phyloP scores from a whole-genome alignment of 148 eudicot species.

The Amaranthus palmeri region DNA sequence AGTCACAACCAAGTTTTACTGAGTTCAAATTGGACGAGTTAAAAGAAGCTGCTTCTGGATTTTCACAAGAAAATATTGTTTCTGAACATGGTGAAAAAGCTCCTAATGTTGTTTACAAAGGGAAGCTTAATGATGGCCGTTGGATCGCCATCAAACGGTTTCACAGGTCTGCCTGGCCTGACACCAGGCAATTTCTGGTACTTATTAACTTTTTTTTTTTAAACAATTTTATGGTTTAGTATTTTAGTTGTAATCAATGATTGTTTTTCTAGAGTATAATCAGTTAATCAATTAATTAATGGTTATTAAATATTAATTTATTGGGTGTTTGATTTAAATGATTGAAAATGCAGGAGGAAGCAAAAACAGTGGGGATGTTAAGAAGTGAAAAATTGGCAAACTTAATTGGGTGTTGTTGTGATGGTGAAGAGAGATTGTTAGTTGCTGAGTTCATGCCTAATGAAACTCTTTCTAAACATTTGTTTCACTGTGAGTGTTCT shows the following conservation, averaged over 20 bases:
- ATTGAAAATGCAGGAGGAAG: slow-evolving; percentile 65
- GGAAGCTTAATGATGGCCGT: slow-evolving; percentile 53
- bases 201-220: neutral
- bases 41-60: slow-evolving; percentile 59
- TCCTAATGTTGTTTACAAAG: slow-evolving; percentile 78
- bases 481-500: slow-evolving; percentile 63
- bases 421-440: slow-evolving; percentile 76
- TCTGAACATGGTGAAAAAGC: slow-evolving; percentile 90
- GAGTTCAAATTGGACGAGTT: slow-evolving; percentile 70
- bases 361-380: slow-evolving; percentile 69
- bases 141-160: slow-evolving; percentile 78
- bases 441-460: slow-evolving; percentile 92
- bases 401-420: slow-evolving; percentile 76
- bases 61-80: slow-evolving; percentile 61
- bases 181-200: slow-evolving; percentile 70
- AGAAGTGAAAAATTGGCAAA: slow-evolving; percentile 73
- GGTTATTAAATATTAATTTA: too few relatives aligned
- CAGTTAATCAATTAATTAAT: slow-evolving; percentile 1
- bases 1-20: slow-evolving; percentile 47
- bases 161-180: slow-evolving; percentile 88
- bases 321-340: slow-evolving; percentile 19
- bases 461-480: slow-evolving; percentile 82
- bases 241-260: neutral
- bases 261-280: neutral
- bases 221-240: too few relatives aligned